Base-by-base conservation (phyloP, 106 monocot genomes). In the Platanthera guangdongensis region DNA sequence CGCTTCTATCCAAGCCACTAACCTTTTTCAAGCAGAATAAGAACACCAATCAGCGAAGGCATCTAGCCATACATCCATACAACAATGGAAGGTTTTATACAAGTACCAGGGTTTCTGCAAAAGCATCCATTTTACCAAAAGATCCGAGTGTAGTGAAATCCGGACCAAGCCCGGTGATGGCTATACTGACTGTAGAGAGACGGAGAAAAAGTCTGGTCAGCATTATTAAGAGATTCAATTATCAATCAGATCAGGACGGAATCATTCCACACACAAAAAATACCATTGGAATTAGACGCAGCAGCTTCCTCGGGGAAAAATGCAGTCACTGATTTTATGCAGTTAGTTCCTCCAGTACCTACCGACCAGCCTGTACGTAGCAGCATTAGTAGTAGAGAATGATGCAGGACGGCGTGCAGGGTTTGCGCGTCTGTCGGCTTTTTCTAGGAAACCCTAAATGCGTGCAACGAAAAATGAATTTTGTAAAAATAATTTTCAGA, bases 111-210 rank as follows among this genome's bases (percentile, higher is more conserved):
- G 7, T 89, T 83, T 95, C 95, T 57, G 95, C 95, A 74, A 95
- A 95, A 28, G 78, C 85, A 84, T 95, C 95, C 15, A 90, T 93
- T 45, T 74, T 81, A 18, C 95, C 95, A 79, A 93, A 93, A 19
- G 95, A 95, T 73, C 91, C 88, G 10, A 95, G 47, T 65, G 82
- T 88, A 72, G 95, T 95, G 62, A 87, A 95, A 77, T 95, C 95
- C 14, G 93, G 88, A 79, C 93, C 88, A 28, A 93, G 12, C 18
- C 88, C 87, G 7, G 90, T 88, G 85, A 95, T 95, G 13, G 68
- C 87, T 52, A 95, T 74, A 53, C 85, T 95, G 79, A 95, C 95
- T 95, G 82, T 71, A 82, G 62, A 77, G 77, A 83, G 39, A 39
- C 39, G 39, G 39, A 39, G 39, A 39, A 3, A 39, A 3, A 39